Conservation (phyloP, 2,329 filamentous ascomycete genomes). For the Trichoderma pleuroti region DNA sequence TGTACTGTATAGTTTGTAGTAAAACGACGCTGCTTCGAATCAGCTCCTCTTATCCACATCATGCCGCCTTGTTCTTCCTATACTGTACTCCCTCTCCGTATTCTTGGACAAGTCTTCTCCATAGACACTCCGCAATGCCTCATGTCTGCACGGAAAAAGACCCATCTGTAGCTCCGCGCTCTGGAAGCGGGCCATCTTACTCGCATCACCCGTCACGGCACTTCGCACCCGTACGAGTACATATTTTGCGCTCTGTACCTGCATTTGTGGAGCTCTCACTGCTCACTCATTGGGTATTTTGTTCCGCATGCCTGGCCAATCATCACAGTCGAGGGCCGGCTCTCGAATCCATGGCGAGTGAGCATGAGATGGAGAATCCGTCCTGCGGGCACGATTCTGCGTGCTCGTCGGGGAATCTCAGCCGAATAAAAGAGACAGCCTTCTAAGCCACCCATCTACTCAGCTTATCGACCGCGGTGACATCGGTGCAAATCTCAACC, state of each 20-base stretch:
- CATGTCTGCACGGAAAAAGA: not conserved
- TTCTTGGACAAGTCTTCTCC: not conserved
- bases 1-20: not conserved
- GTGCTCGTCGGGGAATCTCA: not conserved
- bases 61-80: not conserved
- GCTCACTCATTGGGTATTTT: not conserved
- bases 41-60: not conserved
- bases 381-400: not conserved
- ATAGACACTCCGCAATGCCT: not conserved
- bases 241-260: slow-evolving; percentile 13
- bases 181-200: slow-evolving; percentile 5
- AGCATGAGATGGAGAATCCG: not conserved
- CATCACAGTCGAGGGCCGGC: not conserved
- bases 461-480: not conserved
- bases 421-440: not conserved
- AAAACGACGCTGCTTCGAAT: not conserved
- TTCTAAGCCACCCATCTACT: not conserved
- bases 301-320: not conserved
- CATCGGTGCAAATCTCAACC: slow-evolving; percentile 7
- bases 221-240: not conserved
- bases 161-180: not conserved
- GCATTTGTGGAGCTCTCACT: slow-evolving; percentile 10
- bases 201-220: not conserved
- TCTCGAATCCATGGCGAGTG: not conserved
- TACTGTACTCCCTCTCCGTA: not conserved